Conservation (phyloP, 176 grass and related monocot genomes). For the Dactylis glomerata region DNA sequence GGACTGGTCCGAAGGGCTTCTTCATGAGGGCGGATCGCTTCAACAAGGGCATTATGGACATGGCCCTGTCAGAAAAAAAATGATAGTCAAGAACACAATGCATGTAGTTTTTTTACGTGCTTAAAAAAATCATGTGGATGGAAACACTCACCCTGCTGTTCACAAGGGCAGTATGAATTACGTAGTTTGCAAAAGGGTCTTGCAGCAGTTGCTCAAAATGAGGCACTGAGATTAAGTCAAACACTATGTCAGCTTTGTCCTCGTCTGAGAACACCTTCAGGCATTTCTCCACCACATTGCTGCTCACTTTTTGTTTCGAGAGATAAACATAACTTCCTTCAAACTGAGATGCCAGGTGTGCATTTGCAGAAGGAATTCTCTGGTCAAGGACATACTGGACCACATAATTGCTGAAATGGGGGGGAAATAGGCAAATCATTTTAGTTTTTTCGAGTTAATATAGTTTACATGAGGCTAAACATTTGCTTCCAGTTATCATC, state of each 20-base stretch:
- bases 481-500: not conserved
- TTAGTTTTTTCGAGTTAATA: conserved; percentile 3
- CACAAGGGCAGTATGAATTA: conserved; percentile 69
- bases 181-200: conserved; percentile 91
- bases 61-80: conserved; percentile 47
- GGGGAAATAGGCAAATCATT: not conserved
- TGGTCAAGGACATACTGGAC: conserved; percentile 70
- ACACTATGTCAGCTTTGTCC: conserved; percentile 57
- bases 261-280: conserved; percentile 58
- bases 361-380: conserved; percentile 57
- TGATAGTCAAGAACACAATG: not conserved
- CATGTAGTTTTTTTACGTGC: not conserved
- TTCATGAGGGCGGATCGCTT: conserved; percentile 63
- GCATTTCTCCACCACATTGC: conserved; percentile 96
- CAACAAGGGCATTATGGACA: conserved; percentile 37
- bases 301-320: conserved; percentile 91
- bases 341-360: conserved; percentile 65
- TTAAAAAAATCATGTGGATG: not conserved
- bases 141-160: conserved; percentile 53
- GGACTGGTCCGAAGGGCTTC: conserved; percentile 65
- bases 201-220: conserved; percentile 78
- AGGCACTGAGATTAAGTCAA: conserved; percentile 52
- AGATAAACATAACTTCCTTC: conserved; percentile 70
- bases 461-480: not conserved
- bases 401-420: conserved; percentile 77